Evolutionary conservation across 2,329 filamentous ascomycete genomes (phyloP).

Genomic region (Aureobasidium namibiae): DNA sequence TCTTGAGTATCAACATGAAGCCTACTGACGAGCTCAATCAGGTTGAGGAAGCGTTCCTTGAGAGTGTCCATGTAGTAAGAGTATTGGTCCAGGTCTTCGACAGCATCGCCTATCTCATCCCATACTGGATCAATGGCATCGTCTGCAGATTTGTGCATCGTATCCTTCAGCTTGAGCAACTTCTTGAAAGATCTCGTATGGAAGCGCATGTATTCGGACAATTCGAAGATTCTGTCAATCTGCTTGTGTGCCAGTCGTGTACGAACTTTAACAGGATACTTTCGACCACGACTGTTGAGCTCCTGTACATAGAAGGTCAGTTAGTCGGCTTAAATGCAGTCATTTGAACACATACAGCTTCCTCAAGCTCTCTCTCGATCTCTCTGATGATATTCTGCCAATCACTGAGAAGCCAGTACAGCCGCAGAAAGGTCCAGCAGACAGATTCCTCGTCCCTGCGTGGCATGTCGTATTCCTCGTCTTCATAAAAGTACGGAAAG

Average conservation of each 20-base stretch:
- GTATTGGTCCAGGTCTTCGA: slow-evolving; percentile 30
- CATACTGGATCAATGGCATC: slow-evolving; percentile 27
- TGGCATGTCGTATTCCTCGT: slow-evolving; percentile 25
- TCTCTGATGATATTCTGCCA: slow-evolving; percentile 32
- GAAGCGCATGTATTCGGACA: slow-evolving; percentile 29
- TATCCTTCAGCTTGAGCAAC: slow-evolving; percentile 26
- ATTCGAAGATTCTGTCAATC: slow-evolving; percentile 29
- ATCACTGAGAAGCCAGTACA: slow-evolving; percentile 28
- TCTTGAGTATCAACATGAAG: neutral
- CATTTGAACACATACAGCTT: slow-evolving; percentile 18
- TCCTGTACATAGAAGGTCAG: slow-evolving; percentile 18
- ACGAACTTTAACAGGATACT: slow-evolving; percentile 26
- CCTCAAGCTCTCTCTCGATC: slow-evolving; percentile 25
- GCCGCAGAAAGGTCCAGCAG: slow-evolving; percentile 28
- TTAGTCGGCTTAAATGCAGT: neutral
- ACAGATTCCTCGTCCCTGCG: slow-evolving; percentile 28
- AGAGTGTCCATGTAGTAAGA: slow-evolving; percentile 26
- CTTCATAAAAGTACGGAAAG: slow-evolving; percentile 25
- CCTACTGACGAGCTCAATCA: slow-evolving; percentile 25
- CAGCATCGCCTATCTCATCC: slow-evolving; percentile 28
- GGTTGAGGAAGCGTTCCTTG: slow-evolving; percentile 31
- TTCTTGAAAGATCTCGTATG: slow-evolving; percentile 28
- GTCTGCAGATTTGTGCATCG: slow-evolving; percentile 17
- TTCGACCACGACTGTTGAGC: slow-evolving; percentile 26
- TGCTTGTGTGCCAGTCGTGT: slow-evolving; percentile 26